A percentile compares a stretch with the other conserved stretches of the same genome.
Evolutionary conservation across 2,329 filamentous ascomycete species (phyloP).

Genomic region (Cladosporium colombiae): DNA sequence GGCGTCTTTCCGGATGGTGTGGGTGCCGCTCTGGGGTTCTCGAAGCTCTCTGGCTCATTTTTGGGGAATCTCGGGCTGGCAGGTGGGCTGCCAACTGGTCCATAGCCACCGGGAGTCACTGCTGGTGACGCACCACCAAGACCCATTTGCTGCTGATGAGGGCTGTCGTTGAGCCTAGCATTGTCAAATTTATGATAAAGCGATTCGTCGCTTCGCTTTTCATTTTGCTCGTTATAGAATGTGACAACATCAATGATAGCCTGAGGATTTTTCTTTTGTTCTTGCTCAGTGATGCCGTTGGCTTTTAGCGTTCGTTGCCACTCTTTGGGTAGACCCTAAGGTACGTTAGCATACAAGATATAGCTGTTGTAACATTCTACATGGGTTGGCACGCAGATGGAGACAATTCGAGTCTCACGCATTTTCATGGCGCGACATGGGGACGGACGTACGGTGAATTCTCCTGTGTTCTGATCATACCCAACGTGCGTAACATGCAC

Average conservation of each 20-base stretch:
- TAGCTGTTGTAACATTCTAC: neutral
- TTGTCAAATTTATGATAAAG: slow-evolving; percentile 97
- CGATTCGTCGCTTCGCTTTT: slow-evolving; percentile 76
- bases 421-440: neutral
- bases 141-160: slow-evolving; percentile 31
- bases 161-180: slow-evolving; percentile 61
- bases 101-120: slow-evolving; percentile 52
- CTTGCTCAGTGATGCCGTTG: slow-evolving; percentile 93
- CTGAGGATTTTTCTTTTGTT: slow-evolving; percentile 92
- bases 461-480: slow-evolving; percentile 92
- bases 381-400: neutral
- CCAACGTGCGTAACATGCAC: slow-evolving; percentile 98
- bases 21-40: slow-evolving; percentile 91
- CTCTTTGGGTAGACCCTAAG: slow-evolving; percentile 84
- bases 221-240: slow-evolving; percentile 94
- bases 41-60: slow-evolving; percentile 90
- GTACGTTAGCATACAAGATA: slow-evolving; percentile 18
- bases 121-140: slow-evolving; percentile 25
- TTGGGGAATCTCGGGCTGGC: slow-evolving; percentile 84
- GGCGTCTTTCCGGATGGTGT: slow-evolving; percentile 23
- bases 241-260: slow-evolving; percentile 93
- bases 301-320: slow-evolving; percentile 96
- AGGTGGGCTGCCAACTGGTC: slow-evolving; percentile 71
- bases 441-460: slow-evolving; percentile 76
- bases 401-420: neutral